Conservation (phyloP, 1,139 yeast genomes). For the Scheffersomyces segobiensis region DNA sequence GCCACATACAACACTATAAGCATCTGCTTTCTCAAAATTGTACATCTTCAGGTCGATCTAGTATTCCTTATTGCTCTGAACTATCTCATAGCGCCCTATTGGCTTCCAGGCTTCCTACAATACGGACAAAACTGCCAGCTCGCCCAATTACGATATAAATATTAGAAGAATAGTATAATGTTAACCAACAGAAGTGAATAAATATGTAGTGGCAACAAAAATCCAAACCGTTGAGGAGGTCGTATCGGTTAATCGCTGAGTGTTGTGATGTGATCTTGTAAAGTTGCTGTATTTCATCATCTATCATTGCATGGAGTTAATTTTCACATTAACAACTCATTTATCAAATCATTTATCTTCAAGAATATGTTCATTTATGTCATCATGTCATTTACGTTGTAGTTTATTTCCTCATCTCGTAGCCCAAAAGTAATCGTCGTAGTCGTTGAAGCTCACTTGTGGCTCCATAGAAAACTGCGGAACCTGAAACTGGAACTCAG, state of each 20-base stretch:
- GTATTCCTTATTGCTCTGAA: no score
- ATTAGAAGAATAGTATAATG: neutral
- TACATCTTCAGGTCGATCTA: no score
- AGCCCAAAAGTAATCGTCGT: constrained; percentile 26
- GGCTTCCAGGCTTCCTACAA: no score
- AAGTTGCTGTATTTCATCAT: neutral
- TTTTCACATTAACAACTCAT: neutral
- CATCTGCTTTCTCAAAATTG: no score
- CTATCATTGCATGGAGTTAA: no score
- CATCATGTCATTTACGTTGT: neutral
- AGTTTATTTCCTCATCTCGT: neutral
- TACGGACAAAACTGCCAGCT: no score
- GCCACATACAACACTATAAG: no score
- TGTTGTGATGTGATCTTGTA: neutral
- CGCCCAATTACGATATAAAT: no score
- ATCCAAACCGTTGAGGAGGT: neutral
- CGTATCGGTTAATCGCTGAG: neutral
- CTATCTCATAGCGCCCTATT: no score
- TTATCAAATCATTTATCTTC: neutral
- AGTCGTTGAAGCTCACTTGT: constrained; percentile 5
- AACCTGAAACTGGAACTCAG: neutral
- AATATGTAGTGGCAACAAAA: neutral
- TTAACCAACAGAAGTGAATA: neutral
- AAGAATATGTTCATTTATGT: neutral
- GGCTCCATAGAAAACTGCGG: constrained; percentile 6